A percentile compares a stretch with the other conserved stretches of the same genome.
Evolutionary conservation across 495 filamentous ascomycete genomes (phyloP).

Genomic region (Neurospora sp.): DNA sequence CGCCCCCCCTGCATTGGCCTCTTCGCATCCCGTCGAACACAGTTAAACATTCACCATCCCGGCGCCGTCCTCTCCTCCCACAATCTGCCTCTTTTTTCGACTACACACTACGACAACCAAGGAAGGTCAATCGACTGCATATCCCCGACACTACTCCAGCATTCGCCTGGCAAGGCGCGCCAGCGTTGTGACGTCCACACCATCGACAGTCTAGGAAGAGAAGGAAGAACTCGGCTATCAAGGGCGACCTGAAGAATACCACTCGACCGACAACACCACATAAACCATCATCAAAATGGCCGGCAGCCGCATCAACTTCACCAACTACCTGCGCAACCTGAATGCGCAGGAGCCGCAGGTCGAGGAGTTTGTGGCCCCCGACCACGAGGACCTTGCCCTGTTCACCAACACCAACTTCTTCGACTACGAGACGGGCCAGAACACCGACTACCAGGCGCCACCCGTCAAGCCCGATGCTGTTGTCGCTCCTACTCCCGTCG

Average conservation of each 20-base stretch:
- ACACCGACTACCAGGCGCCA: conserved; percentile 29
- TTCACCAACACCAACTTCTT: conserved; percentile 94
- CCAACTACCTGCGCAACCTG: conserved; percentile 77
- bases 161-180: not conserved
- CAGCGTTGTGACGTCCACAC: not conserved
- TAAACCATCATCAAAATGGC: not conserved
- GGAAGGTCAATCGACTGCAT: not conserved
- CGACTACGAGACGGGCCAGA: conserved; percentile 59
- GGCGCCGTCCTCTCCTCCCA: not conserved
- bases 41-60: not conserved
- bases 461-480: conserved; percentile 24
- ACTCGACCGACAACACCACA: not conserved
- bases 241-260: not conserved
- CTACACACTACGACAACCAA: not conserved
- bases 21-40: not conserved
- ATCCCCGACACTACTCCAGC: not conserved
- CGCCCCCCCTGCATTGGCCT: not conserved
- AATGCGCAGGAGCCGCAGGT: conserved; percentile 63
- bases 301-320: conserved; percentile 54
- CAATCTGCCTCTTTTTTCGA: not conserved
- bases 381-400: conserved; percentile 64
- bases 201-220: not conserved
- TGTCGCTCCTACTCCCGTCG: conserved; percentile 14
- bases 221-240: not conserved
- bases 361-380: conserved; percentile 52